Evolutionary conservation across 768 basidiomycete genomes (phyloP).

Genomic region (Kwoniella bestiolae): DNA sequence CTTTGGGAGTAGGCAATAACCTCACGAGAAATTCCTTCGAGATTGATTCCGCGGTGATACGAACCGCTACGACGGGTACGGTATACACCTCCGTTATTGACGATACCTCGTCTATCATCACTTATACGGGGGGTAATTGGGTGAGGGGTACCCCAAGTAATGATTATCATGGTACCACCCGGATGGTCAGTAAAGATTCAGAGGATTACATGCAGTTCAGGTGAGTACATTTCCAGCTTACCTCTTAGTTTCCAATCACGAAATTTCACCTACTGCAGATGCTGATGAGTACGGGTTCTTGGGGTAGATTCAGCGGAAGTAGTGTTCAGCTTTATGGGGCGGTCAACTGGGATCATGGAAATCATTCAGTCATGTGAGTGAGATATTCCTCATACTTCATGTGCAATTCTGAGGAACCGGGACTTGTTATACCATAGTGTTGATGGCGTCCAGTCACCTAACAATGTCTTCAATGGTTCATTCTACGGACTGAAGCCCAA

Average conservation of each 20-base stretch:
- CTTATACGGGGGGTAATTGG: conserved; percentile 14
- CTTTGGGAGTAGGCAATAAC: background rate
- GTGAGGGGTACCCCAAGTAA: conserved; percentile 9
- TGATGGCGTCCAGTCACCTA: background rate
- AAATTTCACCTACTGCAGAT: too few relatives aligned
- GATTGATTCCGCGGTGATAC: background rate
- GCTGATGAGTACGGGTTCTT: too few relatives aligned
- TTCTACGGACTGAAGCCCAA: background rate
- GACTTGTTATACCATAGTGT: background rate
- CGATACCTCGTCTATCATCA: conserved; percentile 19
- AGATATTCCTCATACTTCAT: background rate
- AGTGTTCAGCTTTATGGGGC: conserved; percentile 21
- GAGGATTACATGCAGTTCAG: background rate
- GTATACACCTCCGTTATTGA: conserved; percentile 18
- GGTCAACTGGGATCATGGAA: conserved; percentile 25
- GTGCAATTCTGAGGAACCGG: background rate
- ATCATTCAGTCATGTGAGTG: conserved; percentile 25
- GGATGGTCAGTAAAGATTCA: conserved; percentile 5
- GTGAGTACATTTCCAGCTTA: too few relatives aligned
- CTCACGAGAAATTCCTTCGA: background rate
- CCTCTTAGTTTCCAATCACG: too few relatives aligned
- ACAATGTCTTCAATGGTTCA: background rate
- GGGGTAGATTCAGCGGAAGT: conserved; percentile 32
- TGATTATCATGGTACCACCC: conserved; percentile 14
- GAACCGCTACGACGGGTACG: background rate